Base-by-base conservation (phyloP, 169 alveolate species). In the Plasmodium gonderi region DNA sequence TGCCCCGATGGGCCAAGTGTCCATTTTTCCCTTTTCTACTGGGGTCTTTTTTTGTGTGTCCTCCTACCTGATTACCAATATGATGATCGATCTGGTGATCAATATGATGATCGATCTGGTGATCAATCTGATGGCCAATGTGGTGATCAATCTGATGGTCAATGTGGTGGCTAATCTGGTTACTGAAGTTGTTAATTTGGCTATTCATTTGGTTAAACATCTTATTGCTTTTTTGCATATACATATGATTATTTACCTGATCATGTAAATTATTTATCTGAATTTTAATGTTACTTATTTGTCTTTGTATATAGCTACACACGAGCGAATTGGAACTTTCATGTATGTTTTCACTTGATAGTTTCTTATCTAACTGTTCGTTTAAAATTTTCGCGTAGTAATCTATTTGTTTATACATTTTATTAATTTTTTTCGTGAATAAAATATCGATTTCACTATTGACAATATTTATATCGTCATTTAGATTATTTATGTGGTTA, bases 371-470 rank as follows among this genome's bases (percentile, higher is more conserved):
- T 80, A 80, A 9, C 36, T 80, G 79, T 0, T 80, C 54, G 49
- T 80, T n/a, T 80, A 80, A 29, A 40, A 47, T 38, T 2, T 36
- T 38, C 11, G 49, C 29, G 72, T 80, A 17, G 33, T 26, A 11
- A 17, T 36, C 14, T 80, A 80, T 65, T 47, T 80, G 91, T 11
- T 65, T 49, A 33, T 80, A 80, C 64, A 80, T 80, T 60, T 80
- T 80, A 69, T 65, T 80, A 80, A 80, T 80, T 80, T 80, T 80
- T 65, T 80, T 51, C 4, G 23, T 65, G 49, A 12, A 64, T 80
- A 80, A 80, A 67, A 38, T 64, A 29, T 64, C 47, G 36, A 80
- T 80, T 80, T 80, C 33, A 23, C 65, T 80, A 69, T 80, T 80
- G 31, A 40, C 20, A 80, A 38, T 65, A 26, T 65, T 80, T 80